A percentile compares a stretch with the other conserved stretches of the same genome.
Evolutionary conservation across 2,329 filamentous ascomycete genomes (phyloP).

Genomic region (Talaromyces sp.): DNA sequence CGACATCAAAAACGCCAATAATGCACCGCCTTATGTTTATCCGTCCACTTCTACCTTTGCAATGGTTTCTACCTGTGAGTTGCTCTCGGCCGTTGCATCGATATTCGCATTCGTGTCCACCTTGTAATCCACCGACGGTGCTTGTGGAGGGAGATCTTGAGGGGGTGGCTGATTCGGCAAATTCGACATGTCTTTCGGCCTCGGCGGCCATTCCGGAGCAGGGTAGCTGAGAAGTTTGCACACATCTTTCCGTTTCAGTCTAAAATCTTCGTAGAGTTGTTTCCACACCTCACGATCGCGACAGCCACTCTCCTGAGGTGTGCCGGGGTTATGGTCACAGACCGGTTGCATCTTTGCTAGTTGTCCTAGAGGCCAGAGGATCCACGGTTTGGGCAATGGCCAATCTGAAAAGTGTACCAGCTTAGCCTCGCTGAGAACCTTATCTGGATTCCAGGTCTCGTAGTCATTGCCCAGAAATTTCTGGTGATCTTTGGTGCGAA

Average conservation of each 20-base stretch:
- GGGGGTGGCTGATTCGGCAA: conserved; percentile 11
- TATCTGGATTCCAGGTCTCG: conserved; percentile 59
- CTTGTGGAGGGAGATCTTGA: not conserved
- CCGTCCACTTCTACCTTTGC: not conserved
- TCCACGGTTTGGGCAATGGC: conserved; percentile 66
- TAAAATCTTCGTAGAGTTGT: conserved; percentile 37
- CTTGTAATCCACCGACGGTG: not conserved
- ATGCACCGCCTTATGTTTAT: not conserved
- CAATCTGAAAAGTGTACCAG: conserved; percentile 70
- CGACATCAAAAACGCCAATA: conserved; percentile 8
- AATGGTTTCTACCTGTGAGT: not conserved
- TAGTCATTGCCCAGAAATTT: conserved; percentile 50
- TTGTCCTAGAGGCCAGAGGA: conserved; percentile 40
- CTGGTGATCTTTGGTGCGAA: conserved; percentile 53
- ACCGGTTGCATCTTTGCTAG: conserved; percentile 33
- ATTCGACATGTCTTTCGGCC: conserved; percentile 16
- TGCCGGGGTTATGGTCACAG: conserved; percentile 35
- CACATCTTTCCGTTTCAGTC: conserved; percentile 33
- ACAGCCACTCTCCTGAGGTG: conserved; percentile 35
- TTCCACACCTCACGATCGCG: conserved; percentile 38
- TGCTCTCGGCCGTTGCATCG: not conserved
- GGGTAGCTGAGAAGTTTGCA: conserved; percentile 38
- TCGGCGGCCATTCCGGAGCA: conserved; percentile 31
- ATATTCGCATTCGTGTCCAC: not conserved
- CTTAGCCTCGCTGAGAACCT: conserved; percentile 58